Evolutionary conservation across 371 early-diverging fungal species (phyloP), one percentile per base, ranked within the genome.

Genomic region (Batkoa obscura): DNA sequence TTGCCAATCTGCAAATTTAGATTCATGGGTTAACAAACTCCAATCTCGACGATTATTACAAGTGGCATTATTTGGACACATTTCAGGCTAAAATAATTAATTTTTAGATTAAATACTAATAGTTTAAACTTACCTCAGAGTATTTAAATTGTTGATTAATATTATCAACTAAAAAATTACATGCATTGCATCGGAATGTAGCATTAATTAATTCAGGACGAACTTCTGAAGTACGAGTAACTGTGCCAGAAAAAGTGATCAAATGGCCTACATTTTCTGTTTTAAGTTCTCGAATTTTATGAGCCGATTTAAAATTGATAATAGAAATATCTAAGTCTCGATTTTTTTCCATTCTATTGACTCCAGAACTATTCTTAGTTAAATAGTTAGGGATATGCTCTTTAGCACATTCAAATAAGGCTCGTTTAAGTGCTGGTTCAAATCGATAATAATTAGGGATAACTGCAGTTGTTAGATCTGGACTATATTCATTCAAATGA

Each of bases 1-100:
- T 73, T 99, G 99, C 98, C 98, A 99, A 71, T 99, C 97, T 37
- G 80, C 79, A 68, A 99, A 99, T 59, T 79, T 79, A 64, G 85
- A 87, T 64, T 87, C 81, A 60, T 88, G 90, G 32, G 89, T 75
- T 50, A 81, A 67, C 37, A 98, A 68, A 42, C 79, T 76, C 86
- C 94, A 98, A 52, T 78, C 66, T 17, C 66, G 69, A 43, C 90
- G 74, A 69, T 99, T 99, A 58, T 81, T 76, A 56, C 58, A 55
- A 9, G 62, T 60, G 70, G 99, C 99, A 5, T 79, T 72, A 62
- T 87, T 90, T 54, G 80, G 79, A 70, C 99, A 99, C 64, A 86
- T 81, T 17, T 79, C 72, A n/a, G 99, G 99, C 81, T 86, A 60
- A 23, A 23, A 23, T 23, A 23, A 23, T 23, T 23, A 23, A 23